A percentile compares a stretch with the other conserved stretches of the same genome.
Conservation (phyloP, 106 monocot genomes). For the Apostasia ramifera region DNA sequence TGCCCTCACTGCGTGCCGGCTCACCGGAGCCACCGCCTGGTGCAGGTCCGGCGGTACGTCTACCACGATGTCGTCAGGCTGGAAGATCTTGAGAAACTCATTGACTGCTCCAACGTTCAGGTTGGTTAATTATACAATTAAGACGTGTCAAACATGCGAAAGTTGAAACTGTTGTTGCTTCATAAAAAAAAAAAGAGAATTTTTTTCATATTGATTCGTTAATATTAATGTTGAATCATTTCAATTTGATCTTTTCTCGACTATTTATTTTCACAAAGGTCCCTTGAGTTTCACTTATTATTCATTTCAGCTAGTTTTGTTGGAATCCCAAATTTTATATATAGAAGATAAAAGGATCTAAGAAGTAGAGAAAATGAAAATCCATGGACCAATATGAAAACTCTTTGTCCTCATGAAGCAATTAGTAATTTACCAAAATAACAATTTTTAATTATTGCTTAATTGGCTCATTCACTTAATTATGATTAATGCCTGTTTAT, state of each 20-base stretch:
- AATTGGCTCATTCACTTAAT: background rate
- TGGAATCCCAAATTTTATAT: no score
- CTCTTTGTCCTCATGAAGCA: background rate
- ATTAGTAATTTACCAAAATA: background rate
- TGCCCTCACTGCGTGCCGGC: constrained; percentile 70
- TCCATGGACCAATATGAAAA: no score
- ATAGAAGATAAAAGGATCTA: no score
- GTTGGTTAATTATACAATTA: constrained; percentile 10
- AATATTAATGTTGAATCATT: background rate
- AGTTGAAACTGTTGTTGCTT: background rate
- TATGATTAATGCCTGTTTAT: background rate
- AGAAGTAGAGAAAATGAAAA: no score
- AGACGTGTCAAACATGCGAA: background rate
- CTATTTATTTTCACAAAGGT: no score
- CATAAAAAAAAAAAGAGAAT: background rate
- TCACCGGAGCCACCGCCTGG: constrained; percentile 57
- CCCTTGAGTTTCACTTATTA: no score
- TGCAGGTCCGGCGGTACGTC: constrained; percentile 83
- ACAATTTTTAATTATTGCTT: background rate
- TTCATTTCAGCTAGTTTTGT: no score
- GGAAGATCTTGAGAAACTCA: constrained; percentile 86
- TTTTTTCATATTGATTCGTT: background rate
- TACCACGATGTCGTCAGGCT: constrained; percentile 79
- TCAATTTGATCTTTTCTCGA: background rate
- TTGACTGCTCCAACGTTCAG: constrained; percentile 90